Percentiles rank a stretch among this genome's conserved stretches.
phyloP scores from a whole-genome alignment of 1,139 yeast species.

The Debaryomycetaceae sp. region DNA sequence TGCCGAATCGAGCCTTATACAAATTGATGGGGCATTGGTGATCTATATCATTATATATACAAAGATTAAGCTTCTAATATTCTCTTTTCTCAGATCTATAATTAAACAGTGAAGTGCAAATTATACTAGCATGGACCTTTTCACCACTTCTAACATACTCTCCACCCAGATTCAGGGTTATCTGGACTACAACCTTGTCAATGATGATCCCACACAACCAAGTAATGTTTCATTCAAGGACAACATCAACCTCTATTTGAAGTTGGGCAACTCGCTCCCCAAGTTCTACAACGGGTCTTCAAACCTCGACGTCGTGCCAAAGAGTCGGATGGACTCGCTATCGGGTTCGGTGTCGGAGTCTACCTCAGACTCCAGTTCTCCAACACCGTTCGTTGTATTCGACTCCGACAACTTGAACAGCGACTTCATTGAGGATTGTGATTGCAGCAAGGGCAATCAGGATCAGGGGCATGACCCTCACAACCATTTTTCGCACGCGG shows the following conservation, averaged over 20 bases:
- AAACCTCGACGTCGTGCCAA: background rate
- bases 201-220: background rate
- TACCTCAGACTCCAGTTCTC: background rate
- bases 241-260: conserved; percentile 1
- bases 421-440: background rate
- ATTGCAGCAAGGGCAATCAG: background rate
- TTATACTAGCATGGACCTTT: background rate
- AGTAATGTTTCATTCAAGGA: background rate
- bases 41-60: background rate
- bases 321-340: background rate
- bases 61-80: background rate
- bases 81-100: background rate
- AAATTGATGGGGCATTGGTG: background rate
- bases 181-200: background rate
- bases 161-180: background rate
- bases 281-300: background rate
- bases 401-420: conserved; percentile 1
- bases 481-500: background rate
- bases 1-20: background rate
- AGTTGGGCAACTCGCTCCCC: conserved; percentile 1
- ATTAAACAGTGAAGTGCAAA: background rate
- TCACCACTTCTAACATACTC: background rate
- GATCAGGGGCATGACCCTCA: background rate
- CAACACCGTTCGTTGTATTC: conserved; percentile 3
- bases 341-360: background rate